Evolutionary conservation across 495 filamentous ascomycete species (phyloP).

Genomic region (Podospora comata): DNA sequence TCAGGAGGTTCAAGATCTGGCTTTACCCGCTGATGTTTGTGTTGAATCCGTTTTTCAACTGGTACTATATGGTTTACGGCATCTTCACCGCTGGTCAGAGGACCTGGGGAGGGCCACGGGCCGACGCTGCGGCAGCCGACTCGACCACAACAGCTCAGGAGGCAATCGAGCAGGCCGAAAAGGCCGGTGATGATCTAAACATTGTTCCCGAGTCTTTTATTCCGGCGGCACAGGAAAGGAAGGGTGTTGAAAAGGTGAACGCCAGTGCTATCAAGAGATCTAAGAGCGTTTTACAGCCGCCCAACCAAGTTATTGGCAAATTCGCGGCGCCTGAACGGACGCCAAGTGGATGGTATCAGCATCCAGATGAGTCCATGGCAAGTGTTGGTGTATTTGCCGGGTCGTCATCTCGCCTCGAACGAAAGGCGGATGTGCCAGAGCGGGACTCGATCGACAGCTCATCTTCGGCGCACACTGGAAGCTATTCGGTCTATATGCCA

Average conservation of each 20-base stretch:
- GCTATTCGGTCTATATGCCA: slow-evolving; percentile 67
- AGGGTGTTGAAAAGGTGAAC: slow-evolving; percentile 38
- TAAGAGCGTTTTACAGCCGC: slow-evolving; percentile 63
- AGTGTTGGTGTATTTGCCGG: slow-evolving; percentile 44
- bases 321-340: slow-evolving; percentile 61
- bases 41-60: slow-evolving; percentile 96
- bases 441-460: slow-evolving; percentile 71
- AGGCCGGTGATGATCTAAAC: slow-evolving; percentile 84
- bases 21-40: slow-evolving; percentile 96
- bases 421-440: slow-evolving; percentile 48
- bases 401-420: slow-evolving; percentile 17
- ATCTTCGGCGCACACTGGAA: slow-evolving; percentile 56
- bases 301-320: slow-evolving; percentile 67
- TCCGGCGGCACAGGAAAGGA: slow-evolving; percentile 55
- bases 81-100: slow-evolving; percentile 91
- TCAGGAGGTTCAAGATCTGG: slow-evolving; percentile 89
- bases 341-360: slow-evolving; percentile 60
- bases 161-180: slow-evolving; percentile 76
- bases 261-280: slow-evolving; percentile 29
- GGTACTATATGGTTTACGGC: slow-evolving; percentile 90
- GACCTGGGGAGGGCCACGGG: slow-evolving; percentile 94
- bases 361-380: slow-evolving; percentile 59
- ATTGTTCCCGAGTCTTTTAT: slow-evolving; percentile 89
- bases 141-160: slow-evolving; percentile 73
- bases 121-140: slow-evolving; percentile 85